Evolutionary conservation across 257 asterid genomes (phyloP), one percentile per base, ranked within the genome.

Genomic region (Salvia miltiorrhiza): DNA sequence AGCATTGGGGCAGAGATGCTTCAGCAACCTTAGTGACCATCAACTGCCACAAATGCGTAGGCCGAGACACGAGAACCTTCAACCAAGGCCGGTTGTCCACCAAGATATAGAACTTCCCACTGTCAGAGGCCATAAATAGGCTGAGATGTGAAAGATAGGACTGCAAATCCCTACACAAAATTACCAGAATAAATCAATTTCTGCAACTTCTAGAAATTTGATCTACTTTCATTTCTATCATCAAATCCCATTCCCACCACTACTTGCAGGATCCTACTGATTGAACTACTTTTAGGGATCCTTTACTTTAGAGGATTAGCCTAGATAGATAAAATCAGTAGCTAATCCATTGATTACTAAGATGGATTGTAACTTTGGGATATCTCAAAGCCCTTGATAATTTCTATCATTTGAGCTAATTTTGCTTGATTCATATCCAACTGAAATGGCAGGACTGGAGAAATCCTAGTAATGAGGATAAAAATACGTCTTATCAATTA

Each of bases 1-100:
- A 61, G 30, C 50, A 53, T 74, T 40, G 9, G 41, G 54, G 44
- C 37, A 82, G 52, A 65, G 54, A 58, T 26, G 32, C 49, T 55
- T 76, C 39, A 81, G 73, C 76, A 79, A 94, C 99, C 97, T 94
- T 91, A 49, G 96, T 94, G 68, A 94, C 99, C 97, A 94, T 88
- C 77, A 94, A 75, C 77, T 91, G 97, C 99, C 97, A 91, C 69
- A 89, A 81, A 71, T 94, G 97, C 8, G 97, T 86, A 32, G 96
- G 84, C 58, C 88, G 80, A 39, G 96, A 86, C 45, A 74, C 91
- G 20, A 85, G 93, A 78, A 91, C 97, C 71, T 86, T 72, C 78
- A 94, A 73, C 99, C 97, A 94, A 45, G 99, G 99, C 70, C 88
- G 82, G 63, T 94, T 94, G 77, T 94, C 97, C 76, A 94, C 96